Conservation (phyloP, 83 land plant genomes). For the Isoetes engelmannii region DNA sequence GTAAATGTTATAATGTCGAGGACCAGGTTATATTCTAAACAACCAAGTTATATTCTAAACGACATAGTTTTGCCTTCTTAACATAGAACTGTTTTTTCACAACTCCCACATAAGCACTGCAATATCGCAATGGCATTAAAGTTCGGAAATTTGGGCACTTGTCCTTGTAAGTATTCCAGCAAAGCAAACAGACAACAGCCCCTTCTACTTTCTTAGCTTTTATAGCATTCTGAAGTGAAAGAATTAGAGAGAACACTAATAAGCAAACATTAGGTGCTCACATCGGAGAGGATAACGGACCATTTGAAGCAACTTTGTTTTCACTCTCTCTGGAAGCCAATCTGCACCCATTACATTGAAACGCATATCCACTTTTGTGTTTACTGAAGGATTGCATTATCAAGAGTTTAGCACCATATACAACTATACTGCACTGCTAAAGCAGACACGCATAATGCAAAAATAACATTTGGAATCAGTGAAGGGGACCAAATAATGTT, state of each 20-base stretch:
- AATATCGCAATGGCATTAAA: too few relatives aligned
- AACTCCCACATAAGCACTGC: too few relatives aligned
- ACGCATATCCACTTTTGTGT: constrained; percentile 99
- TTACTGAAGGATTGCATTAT: constrained; percentile 40
- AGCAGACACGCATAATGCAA: background rate
- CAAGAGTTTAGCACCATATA: background rate
- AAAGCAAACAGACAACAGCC: background rate
- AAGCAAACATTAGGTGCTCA: background rate
- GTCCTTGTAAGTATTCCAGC: too few relatives aligned
- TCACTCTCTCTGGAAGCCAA: constrained; percentile 74
- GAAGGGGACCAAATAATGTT: background rate
- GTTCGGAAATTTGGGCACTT: too few relatives aligned
- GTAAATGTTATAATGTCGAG: too few relatives aligned
- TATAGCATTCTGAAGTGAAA: too few relatives aligned
- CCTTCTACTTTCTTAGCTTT: background rate
- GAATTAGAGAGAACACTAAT: background rate
- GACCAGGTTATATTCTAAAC: too few relatives aligned
- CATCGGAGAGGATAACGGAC: constrained; percentile 23
- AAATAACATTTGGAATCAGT: background rate
- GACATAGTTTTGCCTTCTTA: too few relatives aligned
- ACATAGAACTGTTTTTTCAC: too few relatives aligned
- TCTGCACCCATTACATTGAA: constrained; percentile 82
- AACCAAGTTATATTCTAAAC: too few relatives aligned
- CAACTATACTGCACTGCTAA: background rate
- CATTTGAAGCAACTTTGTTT: constrained; percentile 62